Conservation (phyloP, 306 rosid genomes). For the Cucumis cinereus region DNA sequence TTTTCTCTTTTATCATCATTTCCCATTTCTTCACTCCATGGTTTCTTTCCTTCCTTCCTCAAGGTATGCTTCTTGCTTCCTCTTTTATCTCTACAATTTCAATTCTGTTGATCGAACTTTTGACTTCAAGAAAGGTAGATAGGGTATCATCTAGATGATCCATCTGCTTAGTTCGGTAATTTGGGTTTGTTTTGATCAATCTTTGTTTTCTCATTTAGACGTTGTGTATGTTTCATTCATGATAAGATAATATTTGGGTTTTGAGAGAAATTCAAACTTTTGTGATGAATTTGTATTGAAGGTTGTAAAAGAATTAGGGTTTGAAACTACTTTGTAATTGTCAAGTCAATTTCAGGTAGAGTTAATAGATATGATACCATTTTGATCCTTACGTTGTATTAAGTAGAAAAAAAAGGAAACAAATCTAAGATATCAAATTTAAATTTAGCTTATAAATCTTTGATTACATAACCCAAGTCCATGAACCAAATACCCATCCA, state of each 20-base stretch:
- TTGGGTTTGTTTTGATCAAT: not conserved
- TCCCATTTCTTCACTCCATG: slow-evolving; percentile 2
- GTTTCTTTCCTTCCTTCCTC: not conserved
- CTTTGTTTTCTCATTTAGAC: not conserved
- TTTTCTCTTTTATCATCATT: not conserved
- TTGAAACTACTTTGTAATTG: not conserved
- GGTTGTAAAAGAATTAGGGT: not conserved
- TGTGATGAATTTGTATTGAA: not conserved
- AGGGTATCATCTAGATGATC: not conserved
- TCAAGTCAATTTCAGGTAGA: no score
- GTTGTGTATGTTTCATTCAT: no score
- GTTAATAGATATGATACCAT: no score
- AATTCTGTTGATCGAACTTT: not conserved
- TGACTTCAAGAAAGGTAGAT: not conserved
- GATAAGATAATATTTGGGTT: not conserved
- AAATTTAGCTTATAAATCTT: not conserved
- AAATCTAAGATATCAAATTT: no score
- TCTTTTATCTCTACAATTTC: not conserved
- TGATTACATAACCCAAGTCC: not conserved
- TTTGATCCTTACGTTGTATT: no score
- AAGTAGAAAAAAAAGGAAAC: no score
- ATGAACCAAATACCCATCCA: no score
- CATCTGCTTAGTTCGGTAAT: not conserved
- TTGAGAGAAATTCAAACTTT: not conserved
- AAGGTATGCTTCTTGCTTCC: not conserved